phyloP scores from a whole-genome alignment of 164 flowering plant genomes.

The Chloranthus sessilifolius region DNA sequence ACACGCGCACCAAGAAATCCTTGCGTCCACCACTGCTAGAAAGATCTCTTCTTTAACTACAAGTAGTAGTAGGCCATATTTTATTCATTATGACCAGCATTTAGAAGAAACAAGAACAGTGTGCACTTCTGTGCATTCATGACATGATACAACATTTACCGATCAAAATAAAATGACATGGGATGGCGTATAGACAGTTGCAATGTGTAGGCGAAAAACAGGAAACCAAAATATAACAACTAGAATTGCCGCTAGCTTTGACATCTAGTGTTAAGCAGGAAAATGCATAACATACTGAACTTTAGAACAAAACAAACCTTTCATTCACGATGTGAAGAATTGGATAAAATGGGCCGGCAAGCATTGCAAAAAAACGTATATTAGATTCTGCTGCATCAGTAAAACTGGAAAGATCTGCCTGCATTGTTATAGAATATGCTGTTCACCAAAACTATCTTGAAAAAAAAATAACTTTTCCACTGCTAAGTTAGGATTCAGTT shows the following conservation, averaged over 20 bases:
- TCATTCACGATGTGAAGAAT: constrained; percentile 64
- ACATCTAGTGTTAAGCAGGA: background rate
- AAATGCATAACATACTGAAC: background rate
- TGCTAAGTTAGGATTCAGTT: no score
- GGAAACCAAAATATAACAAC: background rate
- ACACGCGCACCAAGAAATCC: no score
- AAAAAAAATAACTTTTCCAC: background rate
- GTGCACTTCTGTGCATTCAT: no score
- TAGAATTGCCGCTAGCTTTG: background rate
- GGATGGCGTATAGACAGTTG: no score
- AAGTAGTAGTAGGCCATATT: no score
- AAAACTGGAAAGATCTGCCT: constrained; percentile 70
- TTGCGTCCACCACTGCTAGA: no score
- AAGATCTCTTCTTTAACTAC: no score
- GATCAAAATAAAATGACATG: no score
- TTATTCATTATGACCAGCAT: no score
- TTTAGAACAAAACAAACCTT: constrained; percentile 41
- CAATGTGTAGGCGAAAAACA: no score
- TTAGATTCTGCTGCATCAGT: constrained; percentile 59
- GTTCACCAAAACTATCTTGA: background rate
- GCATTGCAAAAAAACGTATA: constrained; percentile 83
- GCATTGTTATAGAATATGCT: constrained; percentile 9
- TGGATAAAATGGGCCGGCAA: constrained; percentile 90
- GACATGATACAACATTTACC: no score
- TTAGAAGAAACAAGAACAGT: no score